Evolutionary conservation across 2,329 filamentous ascomycete genomes (phyloP).

Genomic region (Colletotrichum scovillei): DNA sequence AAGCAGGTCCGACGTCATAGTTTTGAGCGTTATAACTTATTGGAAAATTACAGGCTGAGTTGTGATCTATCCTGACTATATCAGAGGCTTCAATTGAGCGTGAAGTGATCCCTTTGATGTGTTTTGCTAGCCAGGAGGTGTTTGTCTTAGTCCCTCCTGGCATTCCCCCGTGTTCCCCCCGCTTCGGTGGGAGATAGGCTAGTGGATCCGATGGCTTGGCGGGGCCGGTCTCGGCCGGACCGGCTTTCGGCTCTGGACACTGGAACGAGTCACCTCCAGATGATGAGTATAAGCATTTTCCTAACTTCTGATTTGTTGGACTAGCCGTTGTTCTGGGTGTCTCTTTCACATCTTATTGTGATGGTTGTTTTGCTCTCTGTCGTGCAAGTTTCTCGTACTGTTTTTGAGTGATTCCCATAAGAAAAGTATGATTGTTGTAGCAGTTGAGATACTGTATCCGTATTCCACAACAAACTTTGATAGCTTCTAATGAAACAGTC

Average conservation of each 20-base stretch:
- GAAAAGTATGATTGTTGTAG: too few species aligned
- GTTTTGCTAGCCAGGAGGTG: background rate
- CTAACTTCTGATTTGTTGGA: background rate
- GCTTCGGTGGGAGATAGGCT: constrained; percentile 9
- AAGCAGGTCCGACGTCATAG: constrained; percentile 25
- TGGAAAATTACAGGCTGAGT: background rate
- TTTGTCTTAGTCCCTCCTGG: background rate
- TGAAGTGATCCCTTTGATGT: background rate
- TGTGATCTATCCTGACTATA: too few species aligned
- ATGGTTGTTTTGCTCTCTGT: too few species aligned
- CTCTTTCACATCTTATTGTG: too few species aligned
- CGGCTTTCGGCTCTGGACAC: background rate
- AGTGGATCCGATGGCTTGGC: constrained; percentile 21
- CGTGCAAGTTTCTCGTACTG: too few species aligned
- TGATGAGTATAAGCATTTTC: background rate
- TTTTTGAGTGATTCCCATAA: too few species aligned
- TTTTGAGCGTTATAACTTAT: background rate
- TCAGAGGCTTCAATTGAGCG: too few species aligned
- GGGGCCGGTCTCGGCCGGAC: constrained; percentile 11
- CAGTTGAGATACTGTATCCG: too few species aligned
- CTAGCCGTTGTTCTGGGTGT: background rate
- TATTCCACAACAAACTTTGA: too few species aligned
- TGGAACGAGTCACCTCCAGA: background rate
- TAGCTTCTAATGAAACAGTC: too few species aligned
- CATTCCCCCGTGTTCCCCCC: constrained; percentile 22